Conservation (phyloP, 2,329 filamentous ascomycete species). For the Aspergillus fumigatus region DNA sequence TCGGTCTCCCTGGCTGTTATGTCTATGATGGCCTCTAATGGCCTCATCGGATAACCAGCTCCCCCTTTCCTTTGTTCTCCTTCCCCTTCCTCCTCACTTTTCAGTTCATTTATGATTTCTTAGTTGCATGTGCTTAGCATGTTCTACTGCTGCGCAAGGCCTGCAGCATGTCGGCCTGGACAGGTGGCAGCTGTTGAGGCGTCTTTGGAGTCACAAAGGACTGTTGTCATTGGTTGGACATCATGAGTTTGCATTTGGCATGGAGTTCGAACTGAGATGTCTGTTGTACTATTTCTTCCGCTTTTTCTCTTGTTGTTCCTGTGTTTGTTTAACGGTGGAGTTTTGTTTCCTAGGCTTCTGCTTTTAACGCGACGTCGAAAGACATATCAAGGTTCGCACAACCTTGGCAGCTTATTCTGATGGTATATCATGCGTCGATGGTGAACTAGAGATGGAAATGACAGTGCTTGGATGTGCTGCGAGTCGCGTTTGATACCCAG, state of each 20-base stretch:
- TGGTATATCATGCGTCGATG: background rate
- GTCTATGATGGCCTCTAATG: background rate
- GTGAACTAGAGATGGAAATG: slow-evolving; percentile 7
- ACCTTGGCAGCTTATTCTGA: background rate
- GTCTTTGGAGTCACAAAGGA: background rate
- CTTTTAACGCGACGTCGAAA: slow-evolving; percentile 2
- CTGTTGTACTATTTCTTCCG: background rate
- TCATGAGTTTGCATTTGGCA: background rate
- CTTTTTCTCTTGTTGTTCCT: background rate
- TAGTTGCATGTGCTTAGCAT: background rate
- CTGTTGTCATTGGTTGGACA: background rate
- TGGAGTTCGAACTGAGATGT: background rate
- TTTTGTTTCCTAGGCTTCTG: background rate
- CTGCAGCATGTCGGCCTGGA: background rate
- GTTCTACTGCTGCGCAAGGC: background rate
- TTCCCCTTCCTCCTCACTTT: slow-evolving; percentile 6
- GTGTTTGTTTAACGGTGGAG: background rate
- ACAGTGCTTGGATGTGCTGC: slow-evolving; percentile 13
- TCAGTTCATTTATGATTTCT: slow-evolving; percentile 4
- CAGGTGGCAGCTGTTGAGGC: background rate
- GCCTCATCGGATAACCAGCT: background rate
- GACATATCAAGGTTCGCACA: background rate
- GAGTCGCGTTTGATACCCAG: slow-evolving; percentile 28
- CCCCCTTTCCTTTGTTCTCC: slow-evolving; percentile 8
- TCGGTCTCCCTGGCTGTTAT: background rate